Base-by-base conservation (phyloP, 495 filamentous ascomycete species). In the Podospora comata region DNA sequence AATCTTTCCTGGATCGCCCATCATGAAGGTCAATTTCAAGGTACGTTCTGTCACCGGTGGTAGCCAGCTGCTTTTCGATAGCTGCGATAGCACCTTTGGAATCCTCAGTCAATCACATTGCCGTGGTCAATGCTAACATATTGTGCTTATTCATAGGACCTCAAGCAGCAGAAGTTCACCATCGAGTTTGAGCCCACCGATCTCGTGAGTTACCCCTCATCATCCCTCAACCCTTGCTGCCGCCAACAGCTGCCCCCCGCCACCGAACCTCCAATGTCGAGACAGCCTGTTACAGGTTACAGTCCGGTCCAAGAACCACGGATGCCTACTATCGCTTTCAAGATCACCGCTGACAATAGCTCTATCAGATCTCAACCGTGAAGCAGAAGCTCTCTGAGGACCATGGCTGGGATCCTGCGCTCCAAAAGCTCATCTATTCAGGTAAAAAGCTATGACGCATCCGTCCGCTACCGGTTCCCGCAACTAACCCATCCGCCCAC, bases 131-230 rank as follows among this genome's bases (percentile, higher is more conserved):
- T 48, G 55, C 55, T 26, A 19, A 58, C 78, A 81, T 75, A 80
- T 65, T 71, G 70, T 63, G 64, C 28, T 67, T 62, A 15, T 34
- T 72, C 39, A 5, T 70, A 96, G 93, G 95, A 99, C 81, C 85
- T 99, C 74, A 97, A 97, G 84, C 94, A 98, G 78, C 92, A 97
- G 76, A 97, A 97, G 85, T 99, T 99, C 79, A 85, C 88, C 67
- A 89, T 99, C 81, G 94, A 98, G 72, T 92, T 90, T 68, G 95
- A 98, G 78, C 92, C 94, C 65, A 90, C 91, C 67, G 93, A 97
- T 76, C 92, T 91, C 74, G 94, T 97, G 91, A 72, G 91, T 80
- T 77, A 73, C 71, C 74, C 74, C 70, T 75, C 71, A 66, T 71
- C 72, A 34, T 30, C 5, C 16, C 16, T 32, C 39, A 11, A 48